Conservation (phyloP, 2,329 filamentous ascomycete genomes). For the Apiospora pterosperma region DNA sequence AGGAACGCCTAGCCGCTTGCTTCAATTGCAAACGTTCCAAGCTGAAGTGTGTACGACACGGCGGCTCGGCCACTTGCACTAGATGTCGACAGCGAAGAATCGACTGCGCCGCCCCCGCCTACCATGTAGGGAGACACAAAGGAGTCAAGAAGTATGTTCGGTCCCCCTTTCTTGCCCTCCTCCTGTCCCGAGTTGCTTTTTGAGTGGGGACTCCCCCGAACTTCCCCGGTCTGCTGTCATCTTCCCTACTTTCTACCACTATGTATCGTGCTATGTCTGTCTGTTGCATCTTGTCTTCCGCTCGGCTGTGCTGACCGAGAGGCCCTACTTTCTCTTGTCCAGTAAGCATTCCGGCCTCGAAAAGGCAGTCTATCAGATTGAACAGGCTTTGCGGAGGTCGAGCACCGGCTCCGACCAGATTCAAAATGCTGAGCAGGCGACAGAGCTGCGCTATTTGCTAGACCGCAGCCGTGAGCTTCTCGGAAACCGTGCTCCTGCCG, state of each 20-base stretch:
- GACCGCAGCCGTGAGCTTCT: conserved; percentile 41
- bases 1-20: conserved; percentile 10
- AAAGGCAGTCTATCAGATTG: conserved; percentile 71
- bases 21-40: conserved; percentile 33
- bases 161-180: background rate
- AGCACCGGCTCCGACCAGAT: conserved; percentile 38
- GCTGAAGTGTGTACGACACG: conserved; percentile 28
- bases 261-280: background rate
- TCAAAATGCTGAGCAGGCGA: conserved; percentile 38
- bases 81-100: conserved; percentile 28
- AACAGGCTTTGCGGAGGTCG: conserved; percentile 62
- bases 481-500: conserved; percentile 11
- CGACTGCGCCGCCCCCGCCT: conserved; percentile 68
- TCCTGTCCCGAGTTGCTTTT: background rate
- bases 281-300: background rate
- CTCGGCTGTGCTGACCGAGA: background rate
- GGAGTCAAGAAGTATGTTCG: conserved; percentile 68
- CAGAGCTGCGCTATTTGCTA: conserved; percentile 47
- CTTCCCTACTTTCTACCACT: background rate
- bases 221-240: conserved; percentile 3
- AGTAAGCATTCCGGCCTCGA: conserved; percentile 73
- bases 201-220: background rate
- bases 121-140: conserved; percentile 70
- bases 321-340: conserved; percentile 9
- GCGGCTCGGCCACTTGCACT: conserved; percentile 24